These are phyloP conservation scores for Nadsonia commutata DNA, from an alignment of 1,139 yeast genomes.

Conservation along the genomic window DNA sequence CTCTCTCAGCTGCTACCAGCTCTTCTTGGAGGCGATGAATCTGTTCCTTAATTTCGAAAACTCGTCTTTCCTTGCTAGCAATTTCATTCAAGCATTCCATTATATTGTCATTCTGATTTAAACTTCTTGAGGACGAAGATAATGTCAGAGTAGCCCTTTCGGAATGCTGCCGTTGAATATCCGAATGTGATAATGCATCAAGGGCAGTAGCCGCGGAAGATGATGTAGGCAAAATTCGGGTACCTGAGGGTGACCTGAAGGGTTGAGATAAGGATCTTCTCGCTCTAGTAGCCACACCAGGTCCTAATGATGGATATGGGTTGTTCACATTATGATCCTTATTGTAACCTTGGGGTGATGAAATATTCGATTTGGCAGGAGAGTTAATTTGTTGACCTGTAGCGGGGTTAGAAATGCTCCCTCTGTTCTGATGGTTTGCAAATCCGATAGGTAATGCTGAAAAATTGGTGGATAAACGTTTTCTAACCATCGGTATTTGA, in stretches of 20 bases:
- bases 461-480: not conserved
- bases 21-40: conserved; percentile 17
- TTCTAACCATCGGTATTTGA: not conserved
- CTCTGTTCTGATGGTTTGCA: not conserved
- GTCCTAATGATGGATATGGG: not conserved
- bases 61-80: conserved; percentile 23
- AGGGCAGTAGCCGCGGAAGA: not conserved
- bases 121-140: not conserved
- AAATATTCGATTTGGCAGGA: too few relatives aligned
- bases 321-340: too few relatives aligned
- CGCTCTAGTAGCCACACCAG: not conserved
- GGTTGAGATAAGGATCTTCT: not conserved
- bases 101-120: conserved; percentile 7
- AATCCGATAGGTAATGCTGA: not conserved
- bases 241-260: not conserved
- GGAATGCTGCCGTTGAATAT: too few relatives aligned
- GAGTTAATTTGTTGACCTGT: too few relatives aligned
- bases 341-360: too few relatives aligned
- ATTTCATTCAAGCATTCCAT: conserved; percentile 15
- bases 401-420: not conserved
- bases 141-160: not conserved
- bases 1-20: conserved; percentile 18
- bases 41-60: conserved; percentile 23
- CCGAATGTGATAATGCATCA: too few relatives aligned
- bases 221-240: not conserved